phyloP scores from a whole-genome alignment of 495 filamentous ascomycete species.

The Podospora pseudocomata region DNA sequence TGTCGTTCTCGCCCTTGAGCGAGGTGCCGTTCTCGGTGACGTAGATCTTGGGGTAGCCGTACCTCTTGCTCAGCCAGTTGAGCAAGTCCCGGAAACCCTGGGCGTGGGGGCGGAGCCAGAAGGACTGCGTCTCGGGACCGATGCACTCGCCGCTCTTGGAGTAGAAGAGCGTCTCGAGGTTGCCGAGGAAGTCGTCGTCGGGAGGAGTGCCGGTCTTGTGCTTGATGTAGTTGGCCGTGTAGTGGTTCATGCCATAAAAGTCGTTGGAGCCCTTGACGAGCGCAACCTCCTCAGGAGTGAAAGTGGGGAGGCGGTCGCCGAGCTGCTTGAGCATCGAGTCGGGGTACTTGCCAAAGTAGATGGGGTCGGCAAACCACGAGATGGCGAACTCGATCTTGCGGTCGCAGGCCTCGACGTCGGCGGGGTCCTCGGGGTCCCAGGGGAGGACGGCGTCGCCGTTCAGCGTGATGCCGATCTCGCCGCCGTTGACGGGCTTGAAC shows the following conservation, averaged over 20 bases:
- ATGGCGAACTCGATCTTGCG: constrained; percentile 64
- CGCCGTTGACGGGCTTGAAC: constrained; percentile 57
- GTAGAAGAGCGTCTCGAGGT: constrained; percentile 63
- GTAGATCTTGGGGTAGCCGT: constrained; percentile 69
- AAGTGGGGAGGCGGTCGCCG: constrained; percentile 63
- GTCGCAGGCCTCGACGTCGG: constrained; percentile 57
- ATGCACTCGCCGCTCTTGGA: constrained; percentile 66
- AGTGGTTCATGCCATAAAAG: constrained; percentile 85
- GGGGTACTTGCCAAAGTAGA: constrained; percentile 73
- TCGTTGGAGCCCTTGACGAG: constrained; percentile 73
- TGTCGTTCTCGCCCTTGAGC: constrained; percentile 73
- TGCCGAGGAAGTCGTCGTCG: constrained; percentile 65
- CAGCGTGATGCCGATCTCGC: constrained; percentile 60
- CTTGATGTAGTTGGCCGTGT: constrained; percentile 78
- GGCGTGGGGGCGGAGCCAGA: constrained; percentile 69
- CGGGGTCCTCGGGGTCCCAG: constrained; percentile 53
- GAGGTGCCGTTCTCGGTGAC: constrained; percentile 81
- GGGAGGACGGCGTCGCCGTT: constrained; percentile 60
- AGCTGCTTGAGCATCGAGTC: constrained; percentile 73
- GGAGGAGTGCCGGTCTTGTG: constrained; percentile 57
- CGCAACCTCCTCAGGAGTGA: constrained; percentile 60
- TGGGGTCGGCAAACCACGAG: constrained; percentile 69
- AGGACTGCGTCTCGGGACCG: constrained; percentile 69
- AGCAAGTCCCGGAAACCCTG: constrained; percentile 72
- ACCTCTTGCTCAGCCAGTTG: constrained; percentile 74